Evolutionary conservation across 352 stramenopile genomes (phyloP), one percentile per base, ranked within the genome.

Genomic region (Pythium periplocum): DNA sequence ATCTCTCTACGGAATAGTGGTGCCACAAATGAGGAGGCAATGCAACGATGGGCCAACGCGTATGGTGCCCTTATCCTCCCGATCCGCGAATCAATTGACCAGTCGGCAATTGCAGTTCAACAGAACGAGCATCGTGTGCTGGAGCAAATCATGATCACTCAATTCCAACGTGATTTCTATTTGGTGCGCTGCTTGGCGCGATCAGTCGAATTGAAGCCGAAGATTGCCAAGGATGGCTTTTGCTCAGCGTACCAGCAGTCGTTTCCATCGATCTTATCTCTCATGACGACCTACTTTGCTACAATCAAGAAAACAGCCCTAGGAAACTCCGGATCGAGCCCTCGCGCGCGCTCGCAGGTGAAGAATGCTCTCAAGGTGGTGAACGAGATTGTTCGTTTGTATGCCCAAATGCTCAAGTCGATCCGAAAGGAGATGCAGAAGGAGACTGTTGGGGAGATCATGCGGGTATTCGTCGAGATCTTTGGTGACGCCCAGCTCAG

Each of bases 371-470:
- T 90, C 11, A 82, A 84, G 53, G 79, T 90, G 4, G 72, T 88
- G n/a, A 88, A 90, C 57, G 82, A 90, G 47, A 85, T 90, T 42
- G 69, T 90, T 40, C 73, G 78, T 42, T 52, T 90, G 30, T 90
- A 93, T 39, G 77, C 78, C 4, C 79, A 93, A 33, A 41, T 90
- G 39, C 74, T 93, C 30, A 84, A 89, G 49, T 90, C 82, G 5
- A 78, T 93, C 30, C 82, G 82, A 2, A 90, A 89, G 63, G 79
- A 93, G 57, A 88, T 93, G 75, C 76, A 76, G 17, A 90, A 87
- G 51, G 78, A 88, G 0, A 78, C 62, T 0, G 78, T 93, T 26
- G 69, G 64, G 1, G 75, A 85, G 26, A 76, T 90, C 45, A 90
- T 93, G 69, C 70, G 64, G 41, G 73, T 79, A 11, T 90, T 93